Conservation (phyloP, 257 asterid genomes). For the Gentiana dahurica region DNA sequence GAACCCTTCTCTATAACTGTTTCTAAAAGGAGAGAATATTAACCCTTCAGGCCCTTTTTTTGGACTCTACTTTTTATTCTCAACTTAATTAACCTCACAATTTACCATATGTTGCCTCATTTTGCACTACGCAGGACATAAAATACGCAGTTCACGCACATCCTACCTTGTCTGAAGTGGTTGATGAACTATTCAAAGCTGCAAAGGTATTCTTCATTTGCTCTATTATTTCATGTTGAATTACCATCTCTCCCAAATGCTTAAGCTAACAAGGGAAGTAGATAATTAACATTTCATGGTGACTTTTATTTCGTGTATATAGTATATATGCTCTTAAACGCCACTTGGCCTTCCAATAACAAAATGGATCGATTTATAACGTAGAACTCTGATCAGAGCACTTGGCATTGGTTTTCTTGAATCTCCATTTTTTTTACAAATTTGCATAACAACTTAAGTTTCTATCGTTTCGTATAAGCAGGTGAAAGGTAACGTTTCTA, state of each 20-base stretch:
- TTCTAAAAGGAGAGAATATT: too few relatives aligned
- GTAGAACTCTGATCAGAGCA: too few relatives aligned
- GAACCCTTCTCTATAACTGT: too few relatives aligned
- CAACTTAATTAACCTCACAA: background rate
- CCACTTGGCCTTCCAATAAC: too few relatives aligned
- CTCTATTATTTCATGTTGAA: background rate
- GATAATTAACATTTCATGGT: too few relatives aligned
- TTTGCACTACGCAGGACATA: slow-evolving; percentile 53
- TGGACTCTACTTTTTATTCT: background rate
- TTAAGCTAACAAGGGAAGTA: too few relatives aligned
- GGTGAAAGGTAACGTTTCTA: slow-evolving; percentile 60
- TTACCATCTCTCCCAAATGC: too few relatives aligned
- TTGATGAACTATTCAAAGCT: slow-evolving; percentile 83
- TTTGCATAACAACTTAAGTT: background rate
- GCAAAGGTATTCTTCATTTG: slow-evolving; percentile 47
- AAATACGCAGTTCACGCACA: slow-evolving; percentile 93
- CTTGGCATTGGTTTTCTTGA: too few relatives aligned
- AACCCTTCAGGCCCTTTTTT: background rate
- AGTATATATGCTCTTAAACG: too few relatives aligned
- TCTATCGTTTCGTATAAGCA: slow-evolving; percentile 20
- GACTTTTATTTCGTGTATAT: too few relatives aligned
- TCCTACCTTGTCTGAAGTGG: slow-evolving; percentile 92
- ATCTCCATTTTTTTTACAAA: too few relatives aligned
- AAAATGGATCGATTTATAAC: too few relatives aligned
- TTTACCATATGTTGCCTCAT: slow-evolving; percentile 14